phyloP scores from a whole-genome alignment of 768 basidiomycete genomes.

The Paxillus involutus region DNA sequence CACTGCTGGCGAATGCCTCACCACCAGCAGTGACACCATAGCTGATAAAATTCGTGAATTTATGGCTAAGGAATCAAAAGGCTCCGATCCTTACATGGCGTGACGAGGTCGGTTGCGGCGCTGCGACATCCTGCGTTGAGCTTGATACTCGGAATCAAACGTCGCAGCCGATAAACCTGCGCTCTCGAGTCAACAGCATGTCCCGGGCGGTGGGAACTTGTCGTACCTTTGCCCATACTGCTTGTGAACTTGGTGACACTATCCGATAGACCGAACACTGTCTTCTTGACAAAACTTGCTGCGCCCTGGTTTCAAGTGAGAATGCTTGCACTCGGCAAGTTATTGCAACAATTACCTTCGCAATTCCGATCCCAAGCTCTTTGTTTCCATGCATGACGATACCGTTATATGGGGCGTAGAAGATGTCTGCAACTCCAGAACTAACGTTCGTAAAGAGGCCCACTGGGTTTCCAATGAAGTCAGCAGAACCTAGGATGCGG shows the following conservation, averaged over 20 bases:
- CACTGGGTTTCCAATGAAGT: conserved; percentile 95
- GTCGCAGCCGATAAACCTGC: conserved; percentile 94
- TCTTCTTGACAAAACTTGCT: conserved; percentile 98
- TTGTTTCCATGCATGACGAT: conserved; percentile 95
- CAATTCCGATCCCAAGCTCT: conserved; percentile 91
- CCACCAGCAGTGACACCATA: conserved; percentile 97
- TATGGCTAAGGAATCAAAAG: not conserved
- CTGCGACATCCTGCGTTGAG: conserved; percentile 81
- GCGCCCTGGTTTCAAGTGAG: conserved; percentile 66
- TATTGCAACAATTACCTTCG: conserved; percentile 57
- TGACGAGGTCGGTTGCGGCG: conserved; percentile 94
- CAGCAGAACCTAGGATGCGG: conserved; percentile 95
- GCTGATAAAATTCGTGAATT: conserved; percentile 35
- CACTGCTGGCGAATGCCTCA: conserved; percentile 89
- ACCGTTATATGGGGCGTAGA: conserved; percentile 97
- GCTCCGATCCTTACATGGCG: conserved; percentile 64
- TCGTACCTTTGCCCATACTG: conserved; percentile 89
- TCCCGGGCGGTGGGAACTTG: not conserved
- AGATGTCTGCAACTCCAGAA: conserved; percentile 96
- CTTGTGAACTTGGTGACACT: conserved; percentile 98
- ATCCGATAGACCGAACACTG: conserved; percentile 93
- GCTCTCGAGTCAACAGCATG: not conserved
- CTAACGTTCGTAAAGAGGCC: conserved; percentile 98
- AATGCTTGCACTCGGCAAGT: not conserved
- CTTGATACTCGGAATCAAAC: conserved; percentile 94